Percentiles rank a stretch among this genome's conserved stretches.
Evolutionary conservation across 441 rosid genomes (phyloP).

Genomic region (Adansonia madagascariensis): DNA sequence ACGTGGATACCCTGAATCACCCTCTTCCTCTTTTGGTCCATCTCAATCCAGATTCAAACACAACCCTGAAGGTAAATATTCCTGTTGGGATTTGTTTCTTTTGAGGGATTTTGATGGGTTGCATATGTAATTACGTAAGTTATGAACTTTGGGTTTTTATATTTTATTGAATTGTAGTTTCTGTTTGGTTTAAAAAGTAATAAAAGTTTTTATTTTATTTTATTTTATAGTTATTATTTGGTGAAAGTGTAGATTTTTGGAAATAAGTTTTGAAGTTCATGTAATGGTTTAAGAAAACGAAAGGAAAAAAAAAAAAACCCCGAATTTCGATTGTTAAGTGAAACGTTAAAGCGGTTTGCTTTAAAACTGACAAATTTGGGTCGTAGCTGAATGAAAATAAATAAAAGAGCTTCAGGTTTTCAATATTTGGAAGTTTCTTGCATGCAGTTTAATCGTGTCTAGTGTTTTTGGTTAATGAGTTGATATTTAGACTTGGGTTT

Average conservation of each 20-base stretch:
- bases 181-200: not conserved
- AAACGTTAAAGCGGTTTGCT: not conserved
- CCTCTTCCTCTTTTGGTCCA: slow-evolving; percentile 67
- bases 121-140: slow-evolving; percentile 14
- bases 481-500: not conserved
- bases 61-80: slow-evolving; percentile 66
- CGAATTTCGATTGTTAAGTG: not conserved
- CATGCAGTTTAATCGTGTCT: not conserved
- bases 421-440: not conserved
- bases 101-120: slow-evolving; percentile 17
- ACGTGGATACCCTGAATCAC: slow-evolving; percentile 70
- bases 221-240: slow-evolving; percentile 2
- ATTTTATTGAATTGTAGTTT: not conserved
- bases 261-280: not conserved
- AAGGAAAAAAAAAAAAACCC: not conserved
- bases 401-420: slow-evolving; percentile 8
- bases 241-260: not conserved
- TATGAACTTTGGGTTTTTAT: slow-evolving; percentile 19
- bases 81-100: not conserved
- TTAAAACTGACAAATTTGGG: slow-evolving; percentile 7
- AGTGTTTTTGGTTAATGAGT: not conserved
- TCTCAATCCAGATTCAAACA: slow-evolving; percentile 67
- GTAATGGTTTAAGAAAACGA: not conserved
- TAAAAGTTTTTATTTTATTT: not conserved
- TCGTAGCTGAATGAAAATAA: slow-evolving; percentile 1